Evolutionary conservation across 108 stramenopile genomes (phyloP).

Genomic region (Pseudonitzschia delicatissima): DNA sequence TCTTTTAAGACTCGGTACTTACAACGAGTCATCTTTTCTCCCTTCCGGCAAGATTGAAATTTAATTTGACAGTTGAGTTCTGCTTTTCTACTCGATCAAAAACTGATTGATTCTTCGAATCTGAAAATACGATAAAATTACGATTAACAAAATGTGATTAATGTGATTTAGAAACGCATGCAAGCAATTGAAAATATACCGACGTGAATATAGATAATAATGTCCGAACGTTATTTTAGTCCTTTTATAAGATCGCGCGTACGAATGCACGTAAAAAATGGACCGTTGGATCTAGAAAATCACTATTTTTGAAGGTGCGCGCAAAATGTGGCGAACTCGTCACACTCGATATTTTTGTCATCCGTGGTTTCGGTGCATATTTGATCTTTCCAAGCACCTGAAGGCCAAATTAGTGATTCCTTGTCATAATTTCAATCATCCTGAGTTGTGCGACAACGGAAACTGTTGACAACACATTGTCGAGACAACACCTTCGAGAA

Average conservation of each 20-base stretch:
- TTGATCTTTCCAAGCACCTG: neutral
- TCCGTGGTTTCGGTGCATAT: neutral
- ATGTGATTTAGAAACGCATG: neutral
- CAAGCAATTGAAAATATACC: neutral
- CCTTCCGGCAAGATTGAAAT: conserved; percentile 4
- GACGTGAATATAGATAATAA: neutral
- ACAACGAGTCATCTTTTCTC: neutral
- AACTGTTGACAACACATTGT: neutral
- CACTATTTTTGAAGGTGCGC: neutral
- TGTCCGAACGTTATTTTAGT: neutral
- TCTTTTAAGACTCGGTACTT: neutral
- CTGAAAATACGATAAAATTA: neutral
- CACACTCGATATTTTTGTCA: neutral
- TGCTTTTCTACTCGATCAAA: neutral
- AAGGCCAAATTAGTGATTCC: conserved; percentile 10
- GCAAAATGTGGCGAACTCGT: neutral
- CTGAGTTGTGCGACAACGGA: neutral
- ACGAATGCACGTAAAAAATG: neutral
- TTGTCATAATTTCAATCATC: conserved; percentile 8
- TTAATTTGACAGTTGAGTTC: conserved; percentile 5
- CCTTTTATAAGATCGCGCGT: conserved; percentile 2
- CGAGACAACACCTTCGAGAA: neutral
- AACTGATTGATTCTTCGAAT: neutral
- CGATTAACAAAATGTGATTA: conserved; percentile 11
- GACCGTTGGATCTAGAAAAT: conserved; percentile 5